These are phyloP conservation scores for Fonsecaea nubica DNA, from an alignment of 2,329 filamentous ascomycete genomes.

Conservation along the genomic window DNA sequence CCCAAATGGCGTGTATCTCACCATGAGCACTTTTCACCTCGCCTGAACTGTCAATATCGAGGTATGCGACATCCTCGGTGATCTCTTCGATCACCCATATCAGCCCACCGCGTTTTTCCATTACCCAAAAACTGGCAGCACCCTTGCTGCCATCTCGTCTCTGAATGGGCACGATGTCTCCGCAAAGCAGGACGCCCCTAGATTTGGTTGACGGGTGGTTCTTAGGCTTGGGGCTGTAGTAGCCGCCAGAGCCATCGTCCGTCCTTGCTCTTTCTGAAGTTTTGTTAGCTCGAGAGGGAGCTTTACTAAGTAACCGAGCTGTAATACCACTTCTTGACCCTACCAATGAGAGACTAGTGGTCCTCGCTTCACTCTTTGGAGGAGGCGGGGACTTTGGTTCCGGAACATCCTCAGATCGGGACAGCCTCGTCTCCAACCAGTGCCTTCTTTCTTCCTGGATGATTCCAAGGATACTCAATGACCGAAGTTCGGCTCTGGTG, in stretches of 20 bases:
- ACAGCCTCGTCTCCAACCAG: constrained; percentile 87
- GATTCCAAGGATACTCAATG: constrained; percentile 92
- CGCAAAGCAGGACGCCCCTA: constrained; percentile 87
- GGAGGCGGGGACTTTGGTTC: constrained; percentile 30
- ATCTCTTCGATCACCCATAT: constrained; percentile 99
- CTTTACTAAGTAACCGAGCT: constrained; percentile 84
- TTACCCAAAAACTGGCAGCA: constrained; percentile 96
- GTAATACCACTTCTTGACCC: constrained; percentile 84
- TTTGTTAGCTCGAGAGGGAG: constrained; percentile 63
- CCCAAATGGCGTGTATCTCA: constrained; percentile 87
- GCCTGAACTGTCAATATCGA: constrained; percentile 79
- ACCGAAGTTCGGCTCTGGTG: constrained; percentile 91
- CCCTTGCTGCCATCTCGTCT: constrained; percentile 92
- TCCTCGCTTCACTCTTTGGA: constrained; percentile 43
- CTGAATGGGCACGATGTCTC: constrained; percentile 96
- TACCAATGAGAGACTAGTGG: constrained; percentile 46
- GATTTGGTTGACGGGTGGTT: constrained; percentile 78
- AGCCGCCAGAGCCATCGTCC: constrained; percentile 62
- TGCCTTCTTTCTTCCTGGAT: constrained; percentile 85
- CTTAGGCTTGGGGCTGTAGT: constrained; percentile 52
- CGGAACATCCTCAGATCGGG: constrained; percentile 44
- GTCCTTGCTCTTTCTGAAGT: constrained; percentile 59
- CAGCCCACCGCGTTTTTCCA: constrained; percentile 89
- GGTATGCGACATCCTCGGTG: constrained; percentile 83
- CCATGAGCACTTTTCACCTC: constrained; percentile 73